Base-by-base conservation (phyloP, 768 basidiomycete genomes). In the Tricholoma saponaceum region DNA sequence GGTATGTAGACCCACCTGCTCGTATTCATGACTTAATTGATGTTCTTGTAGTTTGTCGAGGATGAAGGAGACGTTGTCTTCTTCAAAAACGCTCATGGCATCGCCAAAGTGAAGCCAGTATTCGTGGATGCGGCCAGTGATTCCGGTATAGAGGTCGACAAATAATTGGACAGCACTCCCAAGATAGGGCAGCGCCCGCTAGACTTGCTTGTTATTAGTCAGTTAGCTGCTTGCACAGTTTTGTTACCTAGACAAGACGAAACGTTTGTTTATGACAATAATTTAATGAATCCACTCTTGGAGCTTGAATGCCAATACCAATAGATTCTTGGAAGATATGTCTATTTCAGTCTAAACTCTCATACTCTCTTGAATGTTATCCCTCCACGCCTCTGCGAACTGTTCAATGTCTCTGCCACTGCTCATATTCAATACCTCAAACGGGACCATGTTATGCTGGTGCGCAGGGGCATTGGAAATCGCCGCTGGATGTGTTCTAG, bases 41-140 rank as follows among this genome's bases (percentile, higher is more conserved):
- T n/a, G 9, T 33, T 13, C 26, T 39, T 43, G 1, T 55, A 85
- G 84, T 98, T 94, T 70, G 90, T 99, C 49, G 96, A 98, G 73
- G 94, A 98, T 68, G 88, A 92, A 64, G 95, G 93, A 39, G 85
- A 91, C 63, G 84, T 97, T 60, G 69, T 95, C 58, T 95, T 95
- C 78, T 96, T 86, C 83, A 93, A 93, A 82, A 90, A 98, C 65
- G 84, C 89, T 4, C 64, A 76, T 39, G 96, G 96, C 58, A 72
- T 94, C 41, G 91, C 93, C 49, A 74, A 86, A 60, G 76, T 81
- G 65, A 82, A 84, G 60, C 85, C 89, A 7, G 80, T 85, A 44
- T 84, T 88, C 64, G 65, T 72, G n/a, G 87, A 90, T 58, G 74
- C 72, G n/a, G 77, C 76, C 20, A 79, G 76, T 59, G 82, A 83